Base-by-base conservation (phyloP, 331 rosid species). In the Erythrophleum ivorense region DNA sequence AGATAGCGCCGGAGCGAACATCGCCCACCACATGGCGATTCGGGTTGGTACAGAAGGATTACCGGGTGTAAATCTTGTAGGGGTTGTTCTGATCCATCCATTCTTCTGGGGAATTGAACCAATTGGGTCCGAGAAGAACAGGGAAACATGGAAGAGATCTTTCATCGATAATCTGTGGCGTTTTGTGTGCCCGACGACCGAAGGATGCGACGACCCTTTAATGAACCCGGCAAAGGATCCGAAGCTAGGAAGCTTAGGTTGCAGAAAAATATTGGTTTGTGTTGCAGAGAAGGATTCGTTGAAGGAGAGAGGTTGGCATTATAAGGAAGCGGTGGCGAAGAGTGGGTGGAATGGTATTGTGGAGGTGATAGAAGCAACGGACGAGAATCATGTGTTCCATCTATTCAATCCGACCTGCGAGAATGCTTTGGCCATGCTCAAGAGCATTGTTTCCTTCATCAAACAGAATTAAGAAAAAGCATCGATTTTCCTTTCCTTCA, bases 231-330 rank as follows among this genome's bases (percentile, higher is more conserved):
- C 0, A 4, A 81, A 53, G 83, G 88, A 88, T 71, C 85, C 81
- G 79, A 70, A 76, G 2, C 2, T 88, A 24, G 88, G 81, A 29
- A 71, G 45, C 54, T 0, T 86, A 34, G 87, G 79, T 31, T 77
- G 84, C 5, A 38, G 48, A 55, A 84, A 73, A 4, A 88, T 89
- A 67, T 36, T 86, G 58, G 76, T 88, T 36, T 86, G 67, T 41
- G 80, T 86, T 16, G 89, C 91, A 0, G 91, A 80, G 88, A 36
- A 82, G 66, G 91, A 88, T 38, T 40, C 1, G 33, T 80, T 86
- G 74, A 80, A 29, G 82, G 84, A 82, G 0, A 79, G 91, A 11
- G 90, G 90, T 3, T 68, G 73, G 80, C 65, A 66, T 59, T 86
- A 88, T 13, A 57, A 52, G 2, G 88, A 86, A n/a, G 5, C 73